Percentiles rank a stretch among this genome's conserved stretches.
Conservation (phyloP, 2,329 filamentous ascomycete genomes). For the Stemphylium lycopersici region DNA sequence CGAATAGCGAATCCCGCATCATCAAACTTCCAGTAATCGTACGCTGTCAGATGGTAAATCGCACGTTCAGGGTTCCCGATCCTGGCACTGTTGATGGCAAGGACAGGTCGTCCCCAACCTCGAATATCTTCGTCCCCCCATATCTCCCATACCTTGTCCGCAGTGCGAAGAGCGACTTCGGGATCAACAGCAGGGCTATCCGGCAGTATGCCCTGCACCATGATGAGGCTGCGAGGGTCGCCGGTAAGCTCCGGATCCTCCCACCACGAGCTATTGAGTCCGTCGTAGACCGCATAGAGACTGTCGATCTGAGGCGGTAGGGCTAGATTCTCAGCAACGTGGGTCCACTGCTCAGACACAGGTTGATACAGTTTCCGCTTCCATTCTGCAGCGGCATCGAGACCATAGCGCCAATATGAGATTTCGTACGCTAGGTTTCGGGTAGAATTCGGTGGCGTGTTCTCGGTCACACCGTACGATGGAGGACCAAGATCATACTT, state of each 20-base stretch:
- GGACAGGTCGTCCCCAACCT: slow-evolving; percentile 40
- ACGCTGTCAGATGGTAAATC: slow-evolving; percentile 53
- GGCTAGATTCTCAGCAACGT: slow-evolving; percentile 60
- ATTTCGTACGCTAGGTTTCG: slow-evolving; percentile 64
- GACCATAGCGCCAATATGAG: slow-evolving; percentile 65
- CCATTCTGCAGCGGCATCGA: slow-evolving; percentile 61
- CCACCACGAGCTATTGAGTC: slow-evolving; percentile 46
- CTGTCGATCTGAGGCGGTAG: slow-evolving; percentile 57
- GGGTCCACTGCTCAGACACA: slow-evolving; percentile 54
- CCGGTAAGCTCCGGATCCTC: slow-evolving; percentile 28
- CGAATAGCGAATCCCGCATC: slow-evolving; percentile 60
- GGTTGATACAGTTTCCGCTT: slow-evolving; percentile 54
- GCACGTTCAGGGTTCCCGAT: slow-evolving; percentile 30
- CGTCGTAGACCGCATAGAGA: slow-evolving; percentile 62
- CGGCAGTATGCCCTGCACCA: slow-evolving; percentile 37
- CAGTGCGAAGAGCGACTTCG: slow-evolving; percentile 30
- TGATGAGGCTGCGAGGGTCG: slow-evolving; percentile 37
- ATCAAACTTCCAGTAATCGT: slow-evolving; percentile 60
- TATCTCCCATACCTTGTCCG: slow-evolving; percentile 32
- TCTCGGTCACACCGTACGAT: slow-evolving; percentile 60
- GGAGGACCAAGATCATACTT: slow-evolving; percentile 61
- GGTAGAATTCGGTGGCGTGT: slow-evolving; percentile 62
- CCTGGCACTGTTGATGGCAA: slow-evolving; percentile 38
- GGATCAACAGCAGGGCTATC: slow-evolving; percentile 31
- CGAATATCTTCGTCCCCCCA: slow-evolving; percentile 40